Conservation (phyloP, 805 yeast species). For the Kuraishia floccosa region DNA sequence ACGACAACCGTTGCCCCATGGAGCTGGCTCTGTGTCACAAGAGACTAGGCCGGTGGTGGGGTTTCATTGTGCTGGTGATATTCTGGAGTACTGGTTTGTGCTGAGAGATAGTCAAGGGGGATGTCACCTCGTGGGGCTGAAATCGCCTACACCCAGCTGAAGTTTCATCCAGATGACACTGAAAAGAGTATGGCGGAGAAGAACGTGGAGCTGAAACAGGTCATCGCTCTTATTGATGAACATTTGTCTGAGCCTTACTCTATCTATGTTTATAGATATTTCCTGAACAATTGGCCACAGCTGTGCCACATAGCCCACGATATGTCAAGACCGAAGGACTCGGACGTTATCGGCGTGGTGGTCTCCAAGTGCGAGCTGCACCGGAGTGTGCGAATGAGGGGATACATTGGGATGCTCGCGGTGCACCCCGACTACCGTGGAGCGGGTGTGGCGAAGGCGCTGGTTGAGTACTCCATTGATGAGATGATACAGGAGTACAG, state of each 20-base stretch:
- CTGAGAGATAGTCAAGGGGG: no score
- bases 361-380: slow-evolving; percentile 77
- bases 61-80: no score
- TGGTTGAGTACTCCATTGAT: slow-evolving; percentile 52
- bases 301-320: slow-evolving; percentile 57
- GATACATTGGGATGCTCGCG: slow-evolving; percentile 95
- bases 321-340: slow-evolving; percentile 7
- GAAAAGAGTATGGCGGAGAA: slow-evolving; percentile 7
- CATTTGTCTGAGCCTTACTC: slow-evolving; percentile 94
- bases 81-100: no score
- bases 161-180: slow-evolving; percentile 1
- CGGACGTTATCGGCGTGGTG: slow-evolving; percentile 67
- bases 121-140: no score
- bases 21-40: no score
- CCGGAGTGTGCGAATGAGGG: slow-evolving; percentile 61
- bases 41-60: no score
- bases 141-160: slow-evolving; percentile 1
- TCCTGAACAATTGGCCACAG: slow-evolving; percentile 85
- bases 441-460: slow-evolving; percentile 66
- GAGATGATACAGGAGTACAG: slow-evolving; percentile 47
- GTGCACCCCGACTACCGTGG: slow-evolving; percentile 67
- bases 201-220: slow-evolving; percentile 32
- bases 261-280: slow-evolving; percentile 83
- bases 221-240: slow-evolving; percentile 47
- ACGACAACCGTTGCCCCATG: no score